These are phyloP conservation scores for Angomonas deanei DNA, from an alignment of 208 protist species.

Conservation along the genomic window DNA sequence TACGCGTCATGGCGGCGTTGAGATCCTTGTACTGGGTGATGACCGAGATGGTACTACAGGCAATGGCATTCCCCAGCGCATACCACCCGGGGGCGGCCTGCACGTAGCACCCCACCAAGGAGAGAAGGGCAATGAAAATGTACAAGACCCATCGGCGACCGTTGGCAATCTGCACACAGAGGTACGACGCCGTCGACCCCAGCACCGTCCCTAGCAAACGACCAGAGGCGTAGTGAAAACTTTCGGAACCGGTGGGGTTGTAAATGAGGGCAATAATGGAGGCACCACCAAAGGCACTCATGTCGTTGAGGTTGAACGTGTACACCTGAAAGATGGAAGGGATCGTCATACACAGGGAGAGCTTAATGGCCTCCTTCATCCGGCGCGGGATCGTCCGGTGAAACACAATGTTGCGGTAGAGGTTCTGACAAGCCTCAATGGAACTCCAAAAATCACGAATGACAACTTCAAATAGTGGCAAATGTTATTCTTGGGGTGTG, in stretches of 20 bases:
- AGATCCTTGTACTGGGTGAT: slow-evolving; percentile 78
- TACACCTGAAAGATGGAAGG: slow-evolving; percentile 86
- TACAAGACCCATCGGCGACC: slow-evolving; percentile 62
- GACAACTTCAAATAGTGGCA: slow-evolving; percentile 32
- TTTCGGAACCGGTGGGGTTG: slow-evolving; percentile 83
- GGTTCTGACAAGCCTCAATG: slow-evolving; percentile 40
- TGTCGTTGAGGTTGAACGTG: slow-evolving; percentile 57
- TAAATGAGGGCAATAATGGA: slow-evolving; percentile 87
- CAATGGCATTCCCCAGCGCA: slow-evolving; percentile 82
- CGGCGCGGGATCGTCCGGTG: slow-evolving; percentile 66
- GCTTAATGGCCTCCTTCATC: slow-evolving; percentile 88
- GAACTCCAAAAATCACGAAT: slow-evolving; percentile 64
- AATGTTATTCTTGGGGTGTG: slow-evolving; percentile 41
- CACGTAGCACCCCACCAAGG: slow-evolving; percentile 83
- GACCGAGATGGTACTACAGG: slow-evolving; percentile 82
- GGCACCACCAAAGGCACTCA: slow-evolving; percentile 78
- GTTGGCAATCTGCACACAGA: slow-evolving; percentile 68
- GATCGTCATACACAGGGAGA: slow-evolving; percentile 82
- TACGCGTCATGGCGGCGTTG: slow-evolving; percentile 82
- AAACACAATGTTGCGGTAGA: slow-evolving; percentile 43
- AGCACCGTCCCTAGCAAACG: slow-evolving; percentile 85
- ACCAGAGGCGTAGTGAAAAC: slow-evolving; percentile 83
- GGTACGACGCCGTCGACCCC: slow-evolving; percentile 56
- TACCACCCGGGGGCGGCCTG: slow-evolving; percentile 79
- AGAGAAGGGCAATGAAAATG: slow-evolving; percentile 60